These are phyloP conservation scores for Psophocarpus tetragonolobus DNA, from an alignment of 306 rosid species.

Conservation along the genomic window DNA sequence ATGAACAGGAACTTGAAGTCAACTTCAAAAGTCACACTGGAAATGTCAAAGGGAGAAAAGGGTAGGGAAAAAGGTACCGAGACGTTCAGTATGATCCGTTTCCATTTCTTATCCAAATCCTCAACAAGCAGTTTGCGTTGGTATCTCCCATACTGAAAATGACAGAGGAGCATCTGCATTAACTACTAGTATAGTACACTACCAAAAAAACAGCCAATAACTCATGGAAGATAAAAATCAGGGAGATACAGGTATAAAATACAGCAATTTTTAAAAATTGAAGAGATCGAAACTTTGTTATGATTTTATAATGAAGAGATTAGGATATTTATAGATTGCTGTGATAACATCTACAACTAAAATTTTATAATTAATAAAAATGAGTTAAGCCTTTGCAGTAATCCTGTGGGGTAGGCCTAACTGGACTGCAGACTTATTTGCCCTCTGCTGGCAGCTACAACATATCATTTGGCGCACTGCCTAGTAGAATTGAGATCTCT, in stretches of 20 bases:
- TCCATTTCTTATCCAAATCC: constrained; percentile 90
- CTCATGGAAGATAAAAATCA: neutral
- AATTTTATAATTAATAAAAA: neutral
- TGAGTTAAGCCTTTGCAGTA: neutral
- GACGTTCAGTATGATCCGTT: constrained; percentile 58
- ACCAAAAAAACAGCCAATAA: constrained; percentile 13
- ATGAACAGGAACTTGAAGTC: constrained; percentile 34
- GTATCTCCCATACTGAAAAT: constrained; percentile 77
- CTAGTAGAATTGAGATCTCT: neutral
- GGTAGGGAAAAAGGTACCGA: constrained; percentile 51
- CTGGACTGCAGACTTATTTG: no score
- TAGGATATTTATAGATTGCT: neutral
- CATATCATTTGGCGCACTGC: neutral
- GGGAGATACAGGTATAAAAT: neutral
- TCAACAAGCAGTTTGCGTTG: constrained; percentile 78
- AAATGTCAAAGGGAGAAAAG: neutral
- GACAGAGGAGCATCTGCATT: constrained; percentile 32
- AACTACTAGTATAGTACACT: constrained; percentile 12
- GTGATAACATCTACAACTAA: neutral
- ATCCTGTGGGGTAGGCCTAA: no score
- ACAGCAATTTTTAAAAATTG: neutral
- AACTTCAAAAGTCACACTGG: constrained; percentile 21
- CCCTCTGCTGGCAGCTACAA: no score
- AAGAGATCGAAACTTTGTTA: neutral
- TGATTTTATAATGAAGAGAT: neutral